A percentile compares a stretch with the other conserved stretches of the same genome.
Conservation (phyloP, 2,329 filamentous ascomycete genomes). For the Aureobasidium sp. region DNA sequence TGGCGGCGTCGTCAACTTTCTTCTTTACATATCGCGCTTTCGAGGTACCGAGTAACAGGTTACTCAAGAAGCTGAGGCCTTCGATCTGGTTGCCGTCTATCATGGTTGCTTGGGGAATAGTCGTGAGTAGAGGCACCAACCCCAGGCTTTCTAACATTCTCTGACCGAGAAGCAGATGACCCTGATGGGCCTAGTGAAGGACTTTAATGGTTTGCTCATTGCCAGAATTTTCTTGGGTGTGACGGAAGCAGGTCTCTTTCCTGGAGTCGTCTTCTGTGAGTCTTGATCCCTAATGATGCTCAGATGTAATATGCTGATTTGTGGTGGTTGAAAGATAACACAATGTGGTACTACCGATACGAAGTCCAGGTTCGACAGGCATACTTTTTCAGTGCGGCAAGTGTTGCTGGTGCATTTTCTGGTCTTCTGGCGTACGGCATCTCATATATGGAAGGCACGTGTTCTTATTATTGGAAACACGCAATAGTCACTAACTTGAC, state of each 20-base stretch:
- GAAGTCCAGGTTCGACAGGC: conserved; percentile 39
- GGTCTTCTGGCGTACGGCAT: conserved; percentile 43
- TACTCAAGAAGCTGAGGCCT: conserved; percentile 31
- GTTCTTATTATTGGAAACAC: no score
- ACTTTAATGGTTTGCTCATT: conserved; percentile 22
- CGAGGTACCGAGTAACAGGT: conserved; percentile 34
- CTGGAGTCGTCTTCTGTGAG: conserved; percentile 19
- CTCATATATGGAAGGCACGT: conserved; percentile 28
- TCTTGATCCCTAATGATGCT: not conserved
- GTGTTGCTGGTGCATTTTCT: conserved; percentile 44
- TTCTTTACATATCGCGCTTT: conserved; percentile 34
- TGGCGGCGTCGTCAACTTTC: conserved; percentile 23
- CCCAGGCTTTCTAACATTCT: rapidly evolving
- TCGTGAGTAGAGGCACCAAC: not conserved
- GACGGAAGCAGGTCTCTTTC: conserved; percentile 43
- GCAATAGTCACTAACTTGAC: not conserved
- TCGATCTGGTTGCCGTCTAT: conserved; percentile 23
- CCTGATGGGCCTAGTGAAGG: conserved; percentile 24
- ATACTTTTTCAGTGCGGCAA: conserved; percentile 41
- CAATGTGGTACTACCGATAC: conserved; percentile 17
- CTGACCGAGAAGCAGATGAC: conserved; percentile 25
- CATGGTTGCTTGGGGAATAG: conserved; percentile 25
- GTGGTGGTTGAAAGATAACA: not conserved
- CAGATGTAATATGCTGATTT: not conserved
- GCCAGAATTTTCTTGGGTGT: conserved; percentile 32